Base-by-base conservation (phyloP, 2,329 filamentous ascomycete genomes). In the Aspergillus fructus region DNA sequence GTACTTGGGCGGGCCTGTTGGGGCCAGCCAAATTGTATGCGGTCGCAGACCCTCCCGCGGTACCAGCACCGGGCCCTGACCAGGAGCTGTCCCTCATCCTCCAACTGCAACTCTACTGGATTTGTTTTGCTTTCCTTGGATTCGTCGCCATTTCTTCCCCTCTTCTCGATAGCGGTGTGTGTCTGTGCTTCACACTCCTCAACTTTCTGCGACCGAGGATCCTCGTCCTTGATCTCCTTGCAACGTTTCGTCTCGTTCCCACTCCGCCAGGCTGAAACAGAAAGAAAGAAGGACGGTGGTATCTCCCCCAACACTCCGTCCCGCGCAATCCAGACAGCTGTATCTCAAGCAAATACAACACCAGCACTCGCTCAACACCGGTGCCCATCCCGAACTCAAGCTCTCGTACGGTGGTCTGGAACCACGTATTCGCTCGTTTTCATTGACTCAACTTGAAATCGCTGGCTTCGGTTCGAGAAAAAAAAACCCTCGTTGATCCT, bases 341-440 rank as follows among this genome's bases (percentile, higher is more conserved):
- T 9, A 43, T 34, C 34, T 24, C 34, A 9, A 42, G 15, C 41
- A 50, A 48, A 19, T n/a, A 7, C 43, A 23, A 40, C 51, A 39
- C 23, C 24, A 41, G 8, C 37, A 17, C 43, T n/a, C 40, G 5
- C 27, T 45, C 39, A 53, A 42, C 37, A 30, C 39, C 52, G 34
- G 33, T 23, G 21, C 19, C 33, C 23, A 12, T 9, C 15, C 13
- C 19, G 5, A 23, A n/a, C n/a, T 46, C 19, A 17, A 19, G 17
- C 17, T 41, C 39, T 17, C n/a, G 27, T 24, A 49, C 24, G n/a
- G 56, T 63, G 56, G 61, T 59, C 59, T 42, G 59, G 60, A 58
- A 62, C 60, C 60, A 62, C 60, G 42, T 47, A 7, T 57, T 51
- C 47, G 42, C 52, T 53, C 51, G 42, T 53, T 62, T 43, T 27